Conservation (phyloP, 257 asterid genomes). For the Datura wrightii region DNA sequence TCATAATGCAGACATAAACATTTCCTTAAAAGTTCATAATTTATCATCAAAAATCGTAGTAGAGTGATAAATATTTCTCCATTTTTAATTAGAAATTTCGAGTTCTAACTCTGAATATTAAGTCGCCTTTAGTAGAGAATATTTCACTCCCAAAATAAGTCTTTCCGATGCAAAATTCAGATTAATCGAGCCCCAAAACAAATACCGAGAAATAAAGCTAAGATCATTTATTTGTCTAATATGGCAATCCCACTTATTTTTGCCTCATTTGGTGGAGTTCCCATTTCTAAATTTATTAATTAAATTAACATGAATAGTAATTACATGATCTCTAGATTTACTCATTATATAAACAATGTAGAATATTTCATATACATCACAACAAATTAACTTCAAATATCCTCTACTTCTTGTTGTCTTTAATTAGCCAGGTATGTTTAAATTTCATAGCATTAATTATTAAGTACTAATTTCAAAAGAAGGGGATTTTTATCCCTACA, state of each 20-base stretch:
- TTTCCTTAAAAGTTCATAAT: conserved; percentile 35
- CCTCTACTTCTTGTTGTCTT: neutral
- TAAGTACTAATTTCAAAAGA: neutral
- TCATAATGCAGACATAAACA: neutral
- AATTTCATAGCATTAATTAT: neutral
- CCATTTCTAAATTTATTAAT: conserved; percentile 37
- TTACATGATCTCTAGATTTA: conserved; percentile 37
- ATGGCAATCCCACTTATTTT: conserved; percentile 56
- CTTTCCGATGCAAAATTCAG: accelerated
- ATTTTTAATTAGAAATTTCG: accelerated
- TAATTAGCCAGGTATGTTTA: neutral
- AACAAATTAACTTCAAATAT: conserved; percentile 12
- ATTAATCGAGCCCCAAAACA: neutral
- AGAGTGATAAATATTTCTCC: neutral
- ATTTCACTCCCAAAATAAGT: too few species aligned
- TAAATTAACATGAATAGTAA: conserved; percentile 13
- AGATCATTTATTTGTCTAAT: conserved; percentile 37
- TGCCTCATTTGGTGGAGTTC: conserved; percentile 52
- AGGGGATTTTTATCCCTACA: neutral
- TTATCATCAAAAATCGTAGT: neutral
- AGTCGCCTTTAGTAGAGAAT: too few species aligned
- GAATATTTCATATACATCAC: neutral
- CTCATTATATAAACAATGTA: neutral
- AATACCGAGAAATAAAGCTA: neutral
- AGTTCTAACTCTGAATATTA: neutral